Evolutionary conservation across 192 early-diverging fungal genomes (phyloP).

Genomic region (Backusella sp.): DNA sequence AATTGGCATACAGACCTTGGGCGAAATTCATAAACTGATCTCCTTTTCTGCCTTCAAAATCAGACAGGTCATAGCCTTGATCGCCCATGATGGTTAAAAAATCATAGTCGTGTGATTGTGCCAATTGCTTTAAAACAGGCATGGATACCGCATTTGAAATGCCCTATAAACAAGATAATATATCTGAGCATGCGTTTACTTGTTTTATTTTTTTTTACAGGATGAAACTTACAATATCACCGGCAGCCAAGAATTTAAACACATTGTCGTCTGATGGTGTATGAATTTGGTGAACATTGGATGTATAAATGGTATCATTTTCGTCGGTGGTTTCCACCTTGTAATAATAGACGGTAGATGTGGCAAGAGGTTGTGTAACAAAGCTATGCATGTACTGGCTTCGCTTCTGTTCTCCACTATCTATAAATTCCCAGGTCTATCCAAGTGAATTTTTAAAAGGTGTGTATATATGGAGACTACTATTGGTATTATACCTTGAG

Average conservation of each 20-base stretch:
- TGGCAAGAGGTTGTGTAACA: not conserved
- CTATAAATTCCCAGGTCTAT: conserved; percentile 26
- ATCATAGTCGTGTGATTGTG: conserved; percentile 25
- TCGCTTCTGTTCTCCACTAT: conserved; percentile 15
- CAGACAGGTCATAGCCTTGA: conserved; percentile 27
- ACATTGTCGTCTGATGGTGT: conserved; percentile 6
- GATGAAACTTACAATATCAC: conserved; percentile 13
- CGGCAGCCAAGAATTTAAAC: conserved; percentile 28
- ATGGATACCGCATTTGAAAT: conserved; percentile 20
- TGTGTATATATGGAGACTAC: not conserved
- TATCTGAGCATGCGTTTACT: not conserved
- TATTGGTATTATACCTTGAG: not conserved
- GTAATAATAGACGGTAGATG: conserved; percentile 22
- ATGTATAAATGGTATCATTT: not conserved
- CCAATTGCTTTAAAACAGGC: conserved; percentile 9
- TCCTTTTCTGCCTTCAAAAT: conserved; percentile 25
- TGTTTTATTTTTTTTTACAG: not conserved
- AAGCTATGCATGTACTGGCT: conserved; percentile 19
- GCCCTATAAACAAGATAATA: not conserved
- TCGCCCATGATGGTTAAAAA: conserved; percentile 29
- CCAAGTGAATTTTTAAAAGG: not conserved
- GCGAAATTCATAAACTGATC: conserved; percentile 29
- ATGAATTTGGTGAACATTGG: not conserved
- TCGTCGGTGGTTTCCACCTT: conserved; percentile 1
- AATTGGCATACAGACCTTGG: conserved; percentile 24